These are phyloP conservation scores for Cyclotella sp. DNA, from an alignment of 108 stramenopile species.

Conservation along the genomic window DNA sequence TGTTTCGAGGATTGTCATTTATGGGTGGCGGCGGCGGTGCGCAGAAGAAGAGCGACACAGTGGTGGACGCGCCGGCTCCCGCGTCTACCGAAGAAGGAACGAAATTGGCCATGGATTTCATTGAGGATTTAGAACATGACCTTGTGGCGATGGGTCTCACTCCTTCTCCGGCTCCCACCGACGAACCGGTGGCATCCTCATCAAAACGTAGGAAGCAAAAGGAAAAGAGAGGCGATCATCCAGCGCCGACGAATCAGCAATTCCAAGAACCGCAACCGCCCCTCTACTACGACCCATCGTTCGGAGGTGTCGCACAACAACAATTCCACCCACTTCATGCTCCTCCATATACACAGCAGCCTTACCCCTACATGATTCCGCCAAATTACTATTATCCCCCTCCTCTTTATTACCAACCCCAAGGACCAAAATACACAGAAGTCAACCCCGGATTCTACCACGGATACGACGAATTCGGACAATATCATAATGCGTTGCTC, in stretches of 20 bases:
- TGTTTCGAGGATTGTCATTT: constrained; percentile 1
- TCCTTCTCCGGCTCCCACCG: constrained; percentile 43
- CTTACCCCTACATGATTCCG: constrained; percentile 24
- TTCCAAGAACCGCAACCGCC: not conserved
- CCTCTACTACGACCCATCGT: constrained; percentile 7
- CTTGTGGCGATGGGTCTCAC: constrained; percentile 3
- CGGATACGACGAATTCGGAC: constrained; percentile 50
- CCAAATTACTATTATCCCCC: constrained; percentile 28
- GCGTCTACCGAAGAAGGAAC: constrained; percentile 18
- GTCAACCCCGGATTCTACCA: constrained; percentile 40
- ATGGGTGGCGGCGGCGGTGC: constrained; percentile 11
- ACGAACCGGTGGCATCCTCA: constrained; percentile 30
- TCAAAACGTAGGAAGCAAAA: constrained; percentile 6
- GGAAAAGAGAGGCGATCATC: not conserved
- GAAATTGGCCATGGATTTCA: constrained; percentile 12
- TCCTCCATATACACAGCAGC: constrained; percentile 6
- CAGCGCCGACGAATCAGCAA: not conserved
- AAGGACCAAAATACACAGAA: constrained; percentile 27
- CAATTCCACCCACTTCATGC: constrained; percentile 10
- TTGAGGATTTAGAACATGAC: constrained; percentile 1
- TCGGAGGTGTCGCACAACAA: not conserved
- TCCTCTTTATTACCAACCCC: constrained; percentile 12
- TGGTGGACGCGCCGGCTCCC: constrained; percentile 17
- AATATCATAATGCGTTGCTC: constrained; percentile 53
- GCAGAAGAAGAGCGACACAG: not conserved